These are phyloP conservation scores for Typha latifolia DNA, from an alignment of 176 grass and related monocot genomes.

Conservation along the genomic window DNA sequence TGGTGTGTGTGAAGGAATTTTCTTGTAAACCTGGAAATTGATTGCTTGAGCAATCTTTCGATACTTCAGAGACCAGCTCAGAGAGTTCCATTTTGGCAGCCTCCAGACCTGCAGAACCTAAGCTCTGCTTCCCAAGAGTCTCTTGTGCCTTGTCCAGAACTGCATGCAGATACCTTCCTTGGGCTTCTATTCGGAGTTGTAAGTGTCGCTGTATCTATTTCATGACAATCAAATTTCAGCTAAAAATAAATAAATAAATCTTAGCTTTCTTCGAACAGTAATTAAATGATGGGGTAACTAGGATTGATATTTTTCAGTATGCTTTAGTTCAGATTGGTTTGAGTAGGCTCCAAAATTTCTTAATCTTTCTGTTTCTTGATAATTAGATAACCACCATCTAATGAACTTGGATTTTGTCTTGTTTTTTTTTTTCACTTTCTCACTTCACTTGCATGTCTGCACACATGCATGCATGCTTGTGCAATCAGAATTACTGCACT, in stretches of 20 bases:
- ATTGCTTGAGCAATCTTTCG: slow-evolving; percentile 61
- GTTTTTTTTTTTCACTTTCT: background rate
- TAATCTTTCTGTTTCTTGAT: background rate
- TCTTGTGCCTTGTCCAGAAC: slow-evolving; percentile 96
- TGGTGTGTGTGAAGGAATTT: slow-evolving; percentile 35
- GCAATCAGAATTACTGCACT: background rate
- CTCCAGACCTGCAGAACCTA: slow-evolving; percentile 48
- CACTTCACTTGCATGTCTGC: background rate
- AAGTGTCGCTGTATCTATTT: slow-evolving; percentile 76
- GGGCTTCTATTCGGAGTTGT: slow-evolving; percentile 83
- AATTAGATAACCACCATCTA: background rate
- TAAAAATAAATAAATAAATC: background rate
- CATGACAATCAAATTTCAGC: background rate
- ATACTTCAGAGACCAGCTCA: slow-evolving; percentile 59
- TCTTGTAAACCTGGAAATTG: slow-evolving; percentile 27
- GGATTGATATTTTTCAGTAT: background rate
- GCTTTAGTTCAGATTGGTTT: too few species aligned
- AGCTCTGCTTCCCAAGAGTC: slow-evolving; percentile 67
- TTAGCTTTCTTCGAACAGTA: background rate
- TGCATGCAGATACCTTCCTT: slow-evolving; percentile 87
- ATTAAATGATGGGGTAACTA: background rate
- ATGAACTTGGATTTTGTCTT: background rate
- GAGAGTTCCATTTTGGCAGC: slow-evolving; percentile 69
- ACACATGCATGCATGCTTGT: background rate
- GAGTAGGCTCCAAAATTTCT: too few species aligned